Conservation (phyloP, 148 eudicot species). For the Gaultheria prostrata region DNA sequence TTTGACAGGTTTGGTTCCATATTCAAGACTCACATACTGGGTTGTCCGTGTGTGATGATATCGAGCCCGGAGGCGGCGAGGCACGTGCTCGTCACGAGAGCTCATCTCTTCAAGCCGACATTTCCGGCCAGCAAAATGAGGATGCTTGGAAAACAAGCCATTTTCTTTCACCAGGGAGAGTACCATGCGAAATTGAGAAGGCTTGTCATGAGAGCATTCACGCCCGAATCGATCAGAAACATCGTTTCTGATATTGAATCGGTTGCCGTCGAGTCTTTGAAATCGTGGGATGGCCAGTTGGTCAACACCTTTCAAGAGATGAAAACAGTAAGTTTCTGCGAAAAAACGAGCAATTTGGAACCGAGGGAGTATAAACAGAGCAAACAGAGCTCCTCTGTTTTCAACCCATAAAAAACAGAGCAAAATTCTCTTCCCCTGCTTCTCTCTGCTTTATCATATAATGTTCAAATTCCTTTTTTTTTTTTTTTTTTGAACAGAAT, state of each 20-base stretch:
- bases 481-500: no score
- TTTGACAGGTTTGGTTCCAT: slow-evolving; percentile 71
- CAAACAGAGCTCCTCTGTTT: slow-evolving; percentile 34
- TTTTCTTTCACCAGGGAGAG: slow-evolving; percentile 87
- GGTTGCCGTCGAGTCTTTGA: slow-evolving; percentile 43
- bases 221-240: slow-evolving; percentile 53
- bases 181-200: slow-evolving; percentile 71
- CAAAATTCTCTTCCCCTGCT: neutral
- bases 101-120: slow-evolving; percentile 88
- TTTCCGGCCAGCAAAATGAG: slow-evolving; percentile 95
- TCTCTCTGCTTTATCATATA: neutral
- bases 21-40: slow-evolving; percentile 81
- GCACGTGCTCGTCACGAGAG: slow-evolving; percentile 57
- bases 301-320: slow-evolving; percentile 84
- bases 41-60: slow-evolving; percentile 89
- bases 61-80: slow-evolving; percentile 86
- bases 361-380: slow-evolving; percentile 13
- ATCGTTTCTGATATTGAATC: slow-evolving; percentile 60
- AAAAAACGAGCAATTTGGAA: slow-evolving; percentile 19
- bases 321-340: slow-evolving; percentile 51
- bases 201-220: slow-evolving; percentile 75
- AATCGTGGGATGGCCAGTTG: slow-evolving; percentile 43
- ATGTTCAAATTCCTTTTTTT: no score
- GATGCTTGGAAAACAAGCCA: slow-evolving; percentile 91
- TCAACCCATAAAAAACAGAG: neutral